phyloP scores from a whole-genome alignment of 1,284 basidiomycete species.

The Pascua sp. region DNA sequence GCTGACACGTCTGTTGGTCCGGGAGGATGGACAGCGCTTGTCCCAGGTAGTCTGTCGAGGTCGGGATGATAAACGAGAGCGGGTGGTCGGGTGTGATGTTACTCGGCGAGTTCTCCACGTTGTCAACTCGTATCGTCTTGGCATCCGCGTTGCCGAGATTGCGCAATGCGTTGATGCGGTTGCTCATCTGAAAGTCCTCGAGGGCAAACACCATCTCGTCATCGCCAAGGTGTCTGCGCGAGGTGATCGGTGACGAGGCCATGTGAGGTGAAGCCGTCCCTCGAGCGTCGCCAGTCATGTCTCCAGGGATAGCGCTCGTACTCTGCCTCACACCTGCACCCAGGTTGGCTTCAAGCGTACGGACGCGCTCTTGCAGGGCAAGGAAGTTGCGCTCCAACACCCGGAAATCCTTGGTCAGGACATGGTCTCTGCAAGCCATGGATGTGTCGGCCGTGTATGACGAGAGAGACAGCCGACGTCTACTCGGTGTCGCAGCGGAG shows the following conservation, averaged over 20 bases:
- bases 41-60: conserved; percentile 14
- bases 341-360: too few relatives aligned
- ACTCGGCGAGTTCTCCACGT: not conserved
- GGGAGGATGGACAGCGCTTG: conserved; percentile 15
- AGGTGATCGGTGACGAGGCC: conserved; percentile 1
- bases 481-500: too few relatives aligned
- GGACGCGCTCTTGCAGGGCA: too few relatives aligned
- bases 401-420: too few relatives aligned
- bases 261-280: not conserved
- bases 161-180: conserved; percentile 21
- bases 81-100: conserved; percentile 9
- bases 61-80: conserved; percentile 13
- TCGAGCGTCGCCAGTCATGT: not conserved
- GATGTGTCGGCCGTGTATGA: too few relatives aligned
- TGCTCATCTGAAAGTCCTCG: conserved; percentile 19
- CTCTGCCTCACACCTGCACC: too few relatives aligned
- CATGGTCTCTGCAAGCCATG: too few relatives aligned
- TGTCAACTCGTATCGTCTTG: not conserved
- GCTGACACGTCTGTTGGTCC: conserved; percentile 11
- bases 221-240: conserved; percentile 15
- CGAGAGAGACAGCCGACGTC: too few relatives aligned
- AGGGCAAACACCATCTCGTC: conserved; percentile 23
- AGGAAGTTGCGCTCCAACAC: too few relatives aligned
- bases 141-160: conserved; percentile 11
- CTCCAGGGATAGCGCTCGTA: too few relatives aligned